Evolutionary conservation across 176 grass and related monocot genomes (phyloP), one percentile per base, ranked within the genome.

Genomic region (Microstegium vimineum): DNA sequence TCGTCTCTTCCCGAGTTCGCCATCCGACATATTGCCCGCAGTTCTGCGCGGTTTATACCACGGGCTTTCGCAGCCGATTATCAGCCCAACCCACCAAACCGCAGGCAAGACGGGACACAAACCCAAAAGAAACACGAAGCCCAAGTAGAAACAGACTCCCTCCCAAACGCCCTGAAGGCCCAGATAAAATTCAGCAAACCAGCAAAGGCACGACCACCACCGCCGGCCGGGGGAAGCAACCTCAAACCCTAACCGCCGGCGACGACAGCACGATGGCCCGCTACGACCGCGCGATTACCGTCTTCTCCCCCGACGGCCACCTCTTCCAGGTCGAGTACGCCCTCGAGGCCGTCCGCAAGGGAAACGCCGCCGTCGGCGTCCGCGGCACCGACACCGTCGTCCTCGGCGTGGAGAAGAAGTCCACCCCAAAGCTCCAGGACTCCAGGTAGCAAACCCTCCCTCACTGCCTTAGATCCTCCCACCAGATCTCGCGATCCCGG

Each of bases 261-360:
- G 64, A 73, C 54, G 10, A 22, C 6, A 59, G 18, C 72, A 37
- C 37, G 69, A 96, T 99, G 97, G 97, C 97, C 54, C 91, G 97
- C 65, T 99, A 99, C 91, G 97, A 99, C 82, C 93, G 97, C 80
- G 97, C 97, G 12, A 99, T 99, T 89, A 99, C 97, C 33, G 97
- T 99, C 10, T 99, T 99, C 93, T 99, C 97, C 34, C 97, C 97
- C 25, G 93, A 99, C 77, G 97, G 97, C 18, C 93, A 99, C 87
- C 97, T 99, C 80, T 99, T 99, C 86, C 97, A 99, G 97, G 97
- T 99, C 8, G 97, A 99, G 82, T 99, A 99, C 81, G 97, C 97
- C 12, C 93, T 99, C 83, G 97, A 99, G 89, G 97, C 93, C 40
- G 97, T 99, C 71, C 97, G 93, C 74, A 99, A 99, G 87, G 93